Base-by-base conservation (phyloP, 176 grass and related monocot species). In the Elymus sibiricus region DNA sequence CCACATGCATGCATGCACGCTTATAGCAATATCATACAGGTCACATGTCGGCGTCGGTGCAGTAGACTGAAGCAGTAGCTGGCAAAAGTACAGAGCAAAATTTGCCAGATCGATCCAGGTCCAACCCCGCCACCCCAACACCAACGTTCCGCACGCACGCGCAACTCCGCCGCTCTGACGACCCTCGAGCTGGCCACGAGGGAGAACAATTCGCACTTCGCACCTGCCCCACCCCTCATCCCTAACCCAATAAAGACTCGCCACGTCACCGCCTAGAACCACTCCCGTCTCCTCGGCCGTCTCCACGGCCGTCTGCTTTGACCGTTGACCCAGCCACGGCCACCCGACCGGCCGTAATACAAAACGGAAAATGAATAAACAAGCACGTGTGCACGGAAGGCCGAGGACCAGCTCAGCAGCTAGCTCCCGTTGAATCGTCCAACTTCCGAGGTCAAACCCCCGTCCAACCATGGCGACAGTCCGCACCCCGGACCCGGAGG, bases 381-480 rank as follows among this genome's bases (percentile, higher is more conserved):
- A 22, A n/a, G 35, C 89, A 87, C 74, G 40, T 83, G 73, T 46
- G 17, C 44, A 32, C 29, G 27, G 27, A 76, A 76, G 6, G 11
- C 70, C 15, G 5, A 46, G 44, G 12, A 46, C 44, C 44, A 46
- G 44, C 39, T 42, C 39, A 42, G 39, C 39, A 0, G 38, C 38
- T 9, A 35, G 51, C 69, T 26, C 7, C 22, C 35, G 58, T 80
- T 65, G 61, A 88, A 70, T 25, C 75, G 71, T 89, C 78, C 75
- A 80, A 69, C 79, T 77, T 89, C 78, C 63, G 63, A 63, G 69
- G 93, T 95, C 93, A 95, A 95, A 66, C 67, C 47, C 42, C 72
- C 26, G 78, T 43, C 53, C 24, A 5, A 4, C 47, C 47, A 49
- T 49, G 47, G 47, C 47, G 13, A 47, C 4, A 15, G 42, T n/a